Evolutionary conservation across 805 yeast species (phyloP).

Genomic region (Wickerhamomyces bisporus): DNA sequence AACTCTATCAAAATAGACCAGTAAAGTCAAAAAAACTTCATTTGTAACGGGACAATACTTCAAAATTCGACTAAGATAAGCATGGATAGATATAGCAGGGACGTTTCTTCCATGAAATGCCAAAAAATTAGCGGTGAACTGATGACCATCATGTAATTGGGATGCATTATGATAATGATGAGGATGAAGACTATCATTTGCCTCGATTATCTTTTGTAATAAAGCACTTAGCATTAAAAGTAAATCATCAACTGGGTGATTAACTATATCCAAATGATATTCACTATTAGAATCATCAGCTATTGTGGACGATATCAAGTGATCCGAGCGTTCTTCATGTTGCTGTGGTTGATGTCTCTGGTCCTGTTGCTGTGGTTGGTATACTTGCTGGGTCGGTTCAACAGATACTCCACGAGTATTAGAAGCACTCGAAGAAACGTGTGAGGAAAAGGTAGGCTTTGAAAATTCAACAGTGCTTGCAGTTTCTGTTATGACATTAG

Average conservation of each 20-base stretch:
- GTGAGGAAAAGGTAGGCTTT: too few species aligned
- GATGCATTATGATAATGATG: constrained; percentile 30
- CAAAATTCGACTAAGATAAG: constrained; percentile 82
- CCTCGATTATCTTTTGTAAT: constrained; percentile 80
- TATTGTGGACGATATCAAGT: constrained; percentile 10
- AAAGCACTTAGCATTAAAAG: constrained; percentile 81
- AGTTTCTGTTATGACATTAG: constrained; percentile 31
- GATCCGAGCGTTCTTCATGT: constrained; percentile 3
- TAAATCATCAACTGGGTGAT: constrained; percentile 75
- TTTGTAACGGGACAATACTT: constrained; percentile 98
- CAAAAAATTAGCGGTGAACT: constrained; percentile 62
- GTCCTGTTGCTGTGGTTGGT: constrained; percentile 9
- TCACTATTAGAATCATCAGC: constrained; percentile 4
- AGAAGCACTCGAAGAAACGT: too few species aligned
- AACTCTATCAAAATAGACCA: constrained; percentile 92
- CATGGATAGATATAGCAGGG: constrained; percentile 90
- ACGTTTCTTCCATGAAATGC: constrained; percentile 95
- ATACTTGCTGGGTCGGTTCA: neutral
- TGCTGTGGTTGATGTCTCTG: constrained; percentile 11
- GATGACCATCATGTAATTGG: constrained; percentile 30
- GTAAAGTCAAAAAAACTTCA: constrained; percentile 84
- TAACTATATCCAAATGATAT: constrained; percentile 52
- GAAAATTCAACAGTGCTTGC: constrained; percentile 14
- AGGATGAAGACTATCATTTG: constrained; percentile 80
- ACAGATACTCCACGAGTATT: too few species aligned